Evolutionary conservation across 108 stramenopile species (phyloP).

Genomic region (Cyclotella distinguenda): DNA sequence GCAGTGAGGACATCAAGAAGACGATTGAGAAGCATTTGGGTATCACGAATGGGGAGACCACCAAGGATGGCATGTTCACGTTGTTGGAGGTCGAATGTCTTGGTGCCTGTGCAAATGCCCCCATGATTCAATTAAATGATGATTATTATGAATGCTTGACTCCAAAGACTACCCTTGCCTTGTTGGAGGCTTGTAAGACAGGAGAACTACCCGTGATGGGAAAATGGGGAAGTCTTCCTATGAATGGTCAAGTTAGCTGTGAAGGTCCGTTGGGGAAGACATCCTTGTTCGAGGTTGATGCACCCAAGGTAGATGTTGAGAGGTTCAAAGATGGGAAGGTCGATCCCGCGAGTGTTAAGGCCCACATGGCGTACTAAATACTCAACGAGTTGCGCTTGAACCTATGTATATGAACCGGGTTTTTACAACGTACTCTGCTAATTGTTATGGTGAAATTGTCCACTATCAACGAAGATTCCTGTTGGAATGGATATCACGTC

Average conservation of each 20-base stretch:
- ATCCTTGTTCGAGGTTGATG: conserved; percentile 54
- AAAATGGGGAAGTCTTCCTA: conserved; percentile 98
- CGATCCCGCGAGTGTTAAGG: conserved; percentile 96
- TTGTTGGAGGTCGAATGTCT: conserved; percentile 99
- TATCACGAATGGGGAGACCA: conserved; percentile 96
- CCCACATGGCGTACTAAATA: conserved; percentile 91
- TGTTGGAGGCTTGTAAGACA: conserved; percentile 94
- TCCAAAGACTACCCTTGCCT: conserved; percentile 89
- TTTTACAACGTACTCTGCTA: no score
- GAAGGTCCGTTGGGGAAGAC: conserved; percentile 99
- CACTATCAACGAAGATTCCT: no score
- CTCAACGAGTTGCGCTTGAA: background rate
- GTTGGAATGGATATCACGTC: no score
- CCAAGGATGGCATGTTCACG: conserved; percentile 96
- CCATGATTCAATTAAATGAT: conserved; percentile 99
- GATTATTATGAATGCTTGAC: conserved; percentile 99
- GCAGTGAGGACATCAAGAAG: conserved; percentile 96
- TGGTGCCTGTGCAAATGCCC: conserved; percentile 99
- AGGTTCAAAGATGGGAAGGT: conserved; percentile 87
- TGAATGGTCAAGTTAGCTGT: conserved; percentile 99
- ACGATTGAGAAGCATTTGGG: conserved; percentile 96
- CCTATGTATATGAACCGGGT: no score
- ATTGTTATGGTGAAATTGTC: no score
- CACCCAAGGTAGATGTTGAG: conserved; percentile 69
- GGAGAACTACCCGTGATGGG: conserved; percentile 92